These are phyloP conservation scores for Sarcocystis neurona DNA, from an alignment of 169 alveolate species.

Conservation along the genomic window DNA sequence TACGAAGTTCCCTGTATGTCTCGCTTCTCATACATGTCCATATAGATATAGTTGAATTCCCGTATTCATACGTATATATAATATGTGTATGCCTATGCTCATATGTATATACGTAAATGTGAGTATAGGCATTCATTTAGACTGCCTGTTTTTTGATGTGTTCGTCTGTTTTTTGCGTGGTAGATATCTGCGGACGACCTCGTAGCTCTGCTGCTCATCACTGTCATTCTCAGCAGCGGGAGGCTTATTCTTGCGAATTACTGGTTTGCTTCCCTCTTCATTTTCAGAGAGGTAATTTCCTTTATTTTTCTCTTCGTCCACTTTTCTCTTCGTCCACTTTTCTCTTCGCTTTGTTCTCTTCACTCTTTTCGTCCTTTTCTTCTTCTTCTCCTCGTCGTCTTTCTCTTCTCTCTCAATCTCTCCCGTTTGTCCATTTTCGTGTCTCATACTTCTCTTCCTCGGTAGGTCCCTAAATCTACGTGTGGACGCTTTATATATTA, in stretches of 20 bases:
- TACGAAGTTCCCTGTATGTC: no score
- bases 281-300: neutral
- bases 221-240: conserved; percentile 21
- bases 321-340: no score
- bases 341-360: no score
- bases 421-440: no score
- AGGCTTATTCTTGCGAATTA: neutral
- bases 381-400: neutral
- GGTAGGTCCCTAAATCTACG: no score
- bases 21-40: no score
- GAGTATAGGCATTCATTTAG: neutral
- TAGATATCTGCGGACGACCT: conserved; percentile 29
- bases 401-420: neutral
- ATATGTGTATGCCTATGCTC: no score
- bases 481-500: no score
- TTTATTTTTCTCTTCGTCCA: no score
- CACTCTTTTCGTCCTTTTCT: neutral
- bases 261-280: neutral
- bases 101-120: neutral
- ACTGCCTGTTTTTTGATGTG: neutral
- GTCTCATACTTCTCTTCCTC: no score
- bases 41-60: neutral
- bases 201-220: neutral
- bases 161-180: neutral
- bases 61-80: no score